Percentiles rank a stretch among this genome's conserved stretches.
Evolutionary conservation across 495 filamentous ascomycete genomes (phyloP).

Genomic region (Xylaria flabelliformis): DNA sequence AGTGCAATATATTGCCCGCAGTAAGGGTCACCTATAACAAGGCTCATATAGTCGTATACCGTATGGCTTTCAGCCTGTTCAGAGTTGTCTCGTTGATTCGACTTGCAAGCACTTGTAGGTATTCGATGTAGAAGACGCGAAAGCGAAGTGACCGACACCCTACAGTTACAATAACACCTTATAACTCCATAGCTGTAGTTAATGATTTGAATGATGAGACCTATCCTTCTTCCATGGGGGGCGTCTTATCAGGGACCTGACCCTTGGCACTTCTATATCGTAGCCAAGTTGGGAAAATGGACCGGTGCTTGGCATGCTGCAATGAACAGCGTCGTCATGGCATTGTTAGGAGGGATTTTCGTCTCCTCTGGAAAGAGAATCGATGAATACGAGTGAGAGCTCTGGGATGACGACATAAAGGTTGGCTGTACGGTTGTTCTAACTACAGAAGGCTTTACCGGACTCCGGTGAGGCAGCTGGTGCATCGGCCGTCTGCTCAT

Average conservation of each 20-base stretch:
- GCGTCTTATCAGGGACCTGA: neutral
- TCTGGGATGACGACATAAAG: slow-evolving; percentile 2
- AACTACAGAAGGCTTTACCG: slow-evolving; percentile 11
- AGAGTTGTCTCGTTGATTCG: neutral
- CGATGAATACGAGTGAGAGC: slow-evolving; percentile 15
- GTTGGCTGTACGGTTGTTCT: slow-evolving; percentile 1
- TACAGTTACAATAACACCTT: neutral
- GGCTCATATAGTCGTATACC: neutral
- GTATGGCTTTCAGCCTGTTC: neutral
- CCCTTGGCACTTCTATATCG: neutral
- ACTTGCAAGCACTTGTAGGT: neutral
- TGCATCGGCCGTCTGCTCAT: neutral
- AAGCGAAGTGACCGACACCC: neutral
- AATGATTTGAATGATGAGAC: neutral
- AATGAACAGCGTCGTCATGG: neutral
- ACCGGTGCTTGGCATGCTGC: slow-evolving; percentile 22
- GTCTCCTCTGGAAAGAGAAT: neutral
- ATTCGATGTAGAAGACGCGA: neutral
- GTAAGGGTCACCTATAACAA: neutral
- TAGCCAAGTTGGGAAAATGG: slow-evolving; percentile 12
- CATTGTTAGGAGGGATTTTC: neutral
- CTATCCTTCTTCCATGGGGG: neutral
- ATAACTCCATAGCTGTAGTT: neutral
- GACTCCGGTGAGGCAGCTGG: neutral
- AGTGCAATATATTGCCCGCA: neutral